Conservation (phyloP, 78 protist genomes). For the Pigoraptor vietnamica region DNA sequence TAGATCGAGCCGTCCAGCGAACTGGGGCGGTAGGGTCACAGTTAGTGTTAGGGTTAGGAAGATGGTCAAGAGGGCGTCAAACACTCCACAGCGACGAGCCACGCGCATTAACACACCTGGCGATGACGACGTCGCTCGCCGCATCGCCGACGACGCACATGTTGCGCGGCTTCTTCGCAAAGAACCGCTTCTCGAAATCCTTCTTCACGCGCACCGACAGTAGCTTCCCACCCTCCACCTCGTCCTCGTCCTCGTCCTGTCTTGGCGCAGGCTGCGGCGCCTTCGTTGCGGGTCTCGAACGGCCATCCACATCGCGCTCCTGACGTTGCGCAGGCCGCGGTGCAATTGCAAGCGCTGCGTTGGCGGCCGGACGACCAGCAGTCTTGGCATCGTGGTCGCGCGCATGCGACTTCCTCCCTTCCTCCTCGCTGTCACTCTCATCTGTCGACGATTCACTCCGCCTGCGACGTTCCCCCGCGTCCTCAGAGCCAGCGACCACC, state of each 20-base stretch:
- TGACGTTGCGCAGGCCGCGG: neutral
- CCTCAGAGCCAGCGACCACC: too few species aligned
- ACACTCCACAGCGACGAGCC: neutral
- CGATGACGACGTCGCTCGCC: neutral
- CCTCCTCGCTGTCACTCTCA: too few species aligned
- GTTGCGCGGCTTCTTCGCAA: neutral
- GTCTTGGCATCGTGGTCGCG: too few species aligned
- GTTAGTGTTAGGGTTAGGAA: neutral
- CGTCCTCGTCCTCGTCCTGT: neutral
- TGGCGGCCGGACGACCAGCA: too few species aligned
- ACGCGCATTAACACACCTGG: neutral
- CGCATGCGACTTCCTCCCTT: too few species aligned
- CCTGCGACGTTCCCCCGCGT: too few species aligned
- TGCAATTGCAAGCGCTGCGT: too few species aligned
- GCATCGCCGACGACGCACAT: neutral
- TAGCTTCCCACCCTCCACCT: neutral
- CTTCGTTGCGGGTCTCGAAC: too few species aligned
- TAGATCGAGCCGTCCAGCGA: neutral
- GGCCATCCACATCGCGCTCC: neutral
- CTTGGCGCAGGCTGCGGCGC: too few species aligned
- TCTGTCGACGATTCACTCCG: too few species aligned
- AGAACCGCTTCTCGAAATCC: neutral
- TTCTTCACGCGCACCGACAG: neutral
- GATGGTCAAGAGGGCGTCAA: neutral
- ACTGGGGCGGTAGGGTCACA: neutral